Conservation (phyloP, 371 early-diverging fungal species). For the Smittium mucronatum region DNA sequence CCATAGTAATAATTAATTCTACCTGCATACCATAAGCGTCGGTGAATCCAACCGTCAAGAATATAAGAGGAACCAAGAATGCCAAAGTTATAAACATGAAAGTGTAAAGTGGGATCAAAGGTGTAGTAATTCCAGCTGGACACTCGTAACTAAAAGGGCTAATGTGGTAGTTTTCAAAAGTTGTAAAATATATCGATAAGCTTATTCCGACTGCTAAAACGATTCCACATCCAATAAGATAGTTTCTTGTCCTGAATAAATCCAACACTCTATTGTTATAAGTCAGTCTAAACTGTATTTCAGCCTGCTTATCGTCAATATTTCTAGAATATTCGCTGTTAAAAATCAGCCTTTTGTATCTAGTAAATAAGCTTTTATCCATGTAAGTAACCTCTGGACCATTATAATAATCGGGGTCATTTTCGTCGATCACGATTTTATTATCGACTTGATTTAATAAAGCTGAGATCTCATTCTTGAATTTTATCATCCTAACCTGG, state of each 20-base stretch:
- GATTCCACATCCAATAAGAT: not conserved
- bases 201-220: not conserved
- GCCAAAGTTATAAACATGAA: not conserved
- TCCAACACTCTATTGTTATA: slow-evolving; percentile 3
- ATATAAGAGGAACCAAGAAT: slow-evolving; percentile 9
- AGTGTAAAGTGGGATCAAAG: slow-evolving; percentile 3
- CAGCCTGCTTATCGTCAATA: not conserved
- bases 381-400: not conserved
- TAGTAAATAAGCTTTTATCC: not conserved
- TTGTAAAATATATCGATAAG: slow-evolving; percentile 1
- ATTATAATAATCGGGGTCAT: not conserved
- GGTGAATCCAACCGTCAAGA: slow-evolving; percentile 9
- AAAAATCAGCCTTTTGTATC: not conserved
- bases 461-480: slow-evolving; percentile 4
- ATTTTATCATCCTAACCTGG: slow-evolving; percentile 7
- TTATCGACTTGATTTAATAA: not conserved
- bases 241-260: not conserved
- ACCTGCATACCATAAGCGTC: slow-evolving; percentile 14
- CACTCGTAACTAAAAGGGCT: slow-evolving; percentile 8
- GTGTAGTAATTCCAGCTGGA: not conserved
- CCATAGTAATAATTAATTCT: slow-evolving; percentile 10
- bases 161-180: slow-evolving; percentile 2
- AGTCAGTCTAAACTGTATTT: not conserved
- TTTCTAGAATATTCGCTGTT: slow-evolving; percentile 4
- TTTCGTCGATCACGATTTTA: not conserved